Evolutionary conservation across 1,139 yeast genomes (phyloP).

Genomic region (Geotrichum phurueaensis): DNA sequence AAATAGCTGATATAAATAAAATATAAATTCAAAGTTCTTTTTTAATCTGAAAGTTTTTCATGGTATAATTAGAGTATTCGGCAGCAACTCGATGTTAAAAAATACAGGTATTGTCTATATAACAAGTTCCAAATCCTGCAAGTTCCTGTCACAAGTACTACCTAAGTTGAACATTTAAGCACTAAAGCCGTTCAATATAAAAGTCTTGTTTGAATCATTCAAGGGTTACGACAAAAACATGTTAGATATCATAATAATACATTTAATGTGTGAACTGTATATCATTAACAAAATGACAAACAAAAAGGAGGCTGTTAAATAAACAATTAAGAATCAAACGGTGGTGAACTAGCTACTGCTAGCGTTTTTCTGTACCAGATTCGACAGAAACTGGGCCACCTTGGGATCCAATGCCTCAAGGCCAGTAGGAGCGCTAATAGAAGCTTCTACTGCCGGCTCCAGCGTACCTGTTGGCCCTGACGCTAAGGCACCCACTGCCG

Average conservation of each 20-base stretch:
- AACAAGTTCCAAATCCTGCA: too few species aligned
- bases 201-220: not conserved
- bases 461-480: not conserved
- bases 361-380: conserved; percentile 17
- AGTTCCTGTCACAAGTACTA: not conserved
- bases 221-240: too few species aligned
- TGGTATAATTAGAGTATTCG: too few species aligned
- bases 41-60: too few species aligned
- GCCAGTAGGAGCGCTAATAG: conserved; percentile 8
- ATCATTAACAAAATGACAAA: not conserved
- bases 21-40: too few species aligned
- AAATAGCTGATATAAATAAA: too few species aligned
- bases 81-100: too few species aligned
- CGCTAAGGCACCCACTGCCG: not conserved
- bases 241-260: too few species aligned
- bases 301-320: not conserved
- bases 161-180: not conserved
- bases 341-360: not conserved
- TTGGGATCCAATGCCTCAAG: conserved; percentile 32
- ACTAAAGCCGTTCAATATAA: too few species aligned
- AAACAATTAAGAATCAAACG: not conserved
- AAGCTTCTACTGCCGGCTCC: not conserved
- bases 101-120: too few species aligned
- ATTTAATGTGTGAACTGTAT: too few species aligned
- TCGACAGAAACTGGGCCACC: conserved; percentile 31